phyloP scores from a whole-genome alignment of 306 rosid genomes.

The Citrullus colocynthis region DNA sequence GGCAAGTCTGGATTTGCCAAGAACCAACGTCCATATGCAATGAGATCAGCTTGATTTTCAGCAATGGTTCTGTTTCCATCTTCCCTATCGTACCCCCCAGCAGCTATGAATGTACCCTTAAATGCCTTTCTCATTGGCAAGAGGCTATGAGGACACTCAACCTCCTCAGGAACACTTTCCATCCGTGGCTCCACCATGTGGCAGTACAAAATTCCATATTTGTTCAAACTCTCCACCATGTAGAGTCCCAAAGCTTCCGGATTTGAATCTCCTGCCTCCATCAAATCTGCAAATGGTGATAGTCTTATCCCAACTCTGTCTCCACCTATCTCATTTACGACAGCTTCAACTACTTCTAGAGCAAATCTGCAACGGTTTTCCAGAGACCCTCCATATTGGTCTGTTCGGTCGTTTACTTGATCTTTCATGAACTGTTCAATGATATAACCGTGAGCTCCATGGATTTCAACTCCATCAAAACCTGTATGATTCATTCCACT shows the following conservation, averaged over 20 bases:
- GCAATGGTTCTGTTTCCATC: conserved; percentile 15
- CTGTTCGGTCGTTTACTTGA: conserved; percentile 23
- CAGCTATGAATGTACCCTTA: conserved; percentile 18
- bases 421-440: conserved; percentile 30
- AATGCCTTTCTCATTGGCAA: conserved; percentile 29
- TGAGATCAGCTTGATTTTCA: conserved; percentile 11
- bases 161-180: conserved; percentile 13
- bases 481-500: conserved; percentile 10
- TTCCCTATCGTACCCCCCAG: conserved; percentile 14
- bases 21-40: conserved; percentile 19
- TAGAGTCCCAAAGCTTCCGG: conserved; percentile 43
- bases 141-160: conserved; percentile 15
- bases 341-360: conserved; percentile 30
- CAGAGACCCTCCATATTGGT: conserved; percentile 29
- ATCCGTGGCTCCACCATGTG: conserved; percentile 59
- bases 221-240: conserved; percentile 28
- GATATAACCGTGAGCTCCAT: conserved; percentile 27
- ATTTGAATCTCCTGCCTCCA: conserved; percentile 42
- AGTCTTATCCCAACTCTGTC: conserved; percentile 58
- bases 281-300: conserved; percentile 46
- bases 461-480: conserved; percentile 39
- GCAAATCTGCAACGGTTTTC: conserved; percentile 63
- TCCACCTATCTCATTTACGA: conserved; percentile 38
- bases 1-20: conserved; percentile 24
- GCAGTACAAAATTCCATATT: conserved; percentile 36